Evolutionary conservation across 202 grass and related monocot genomes (phyloP).

Genomic region (Dendrocalamus latiflorus): DNA sequence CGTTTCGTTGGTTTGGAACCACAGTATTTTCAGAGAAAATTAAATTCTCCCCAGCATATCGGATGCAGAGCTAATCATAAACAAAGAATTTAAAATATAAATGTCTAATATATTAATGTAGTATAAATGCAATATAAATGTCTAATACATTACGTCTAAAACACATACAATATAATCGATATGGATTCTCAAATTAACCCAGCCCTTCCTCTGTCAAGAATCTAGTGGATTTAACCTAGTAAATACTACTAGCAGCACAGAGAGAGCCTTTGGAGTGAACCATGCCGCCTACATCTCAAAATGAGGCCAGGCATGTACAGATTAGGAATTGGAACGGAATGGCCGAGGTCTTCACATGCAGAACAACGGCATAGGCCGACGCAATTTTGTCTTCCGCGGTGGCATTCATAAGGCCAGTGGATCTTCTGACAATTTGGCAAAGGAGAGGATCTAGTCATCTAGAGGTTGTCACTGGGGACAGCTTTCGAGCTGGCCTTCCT

Average conservation of each 20-base stretch:
- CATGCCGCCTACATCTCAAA: not conserved
- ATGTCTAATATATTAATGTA: not conserved
- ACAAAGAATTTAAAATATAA: not conserved
- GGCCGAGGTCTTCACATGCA: constrained; percentile 9
- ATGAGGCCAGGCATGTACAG: not conserved
- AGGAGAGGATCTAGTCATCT: not conserved
- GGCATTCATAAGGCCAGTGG: not conserved
- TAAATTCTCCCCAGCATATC: not conserved
- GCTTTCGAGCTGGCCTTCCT: constrained; percentile 14
- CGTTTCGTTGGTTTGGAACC: not conserved
- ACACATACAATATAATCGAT: not conserved
- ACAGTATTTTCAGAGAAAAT: not conserved
- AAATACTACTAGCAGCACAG: not conserved
- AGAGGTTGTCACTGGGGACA: constrained; percentile 12
- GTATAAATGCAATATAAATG: not conserved
- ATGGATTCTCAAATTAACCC: not conserved
- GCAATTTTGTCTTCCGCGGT: not conserved
- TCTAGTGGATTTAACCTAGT: not conserved
- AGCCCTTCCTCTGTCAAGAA: not conserved
- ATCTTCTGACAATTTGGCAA: constrained; percentile 9
- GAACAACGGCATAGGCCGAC: not conserved
- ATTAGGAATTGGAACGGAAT: not conserved
- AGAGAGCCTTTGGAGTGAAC: not conserved
- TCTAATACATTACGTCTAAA: not conserved
- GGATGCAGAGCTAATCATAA: not conserved